These are phyloP conservation scores for Rhizopogon salebrosus DNA, from an alignment of 768 basidiomycete species.

Conservation along the genomic window DNA sequence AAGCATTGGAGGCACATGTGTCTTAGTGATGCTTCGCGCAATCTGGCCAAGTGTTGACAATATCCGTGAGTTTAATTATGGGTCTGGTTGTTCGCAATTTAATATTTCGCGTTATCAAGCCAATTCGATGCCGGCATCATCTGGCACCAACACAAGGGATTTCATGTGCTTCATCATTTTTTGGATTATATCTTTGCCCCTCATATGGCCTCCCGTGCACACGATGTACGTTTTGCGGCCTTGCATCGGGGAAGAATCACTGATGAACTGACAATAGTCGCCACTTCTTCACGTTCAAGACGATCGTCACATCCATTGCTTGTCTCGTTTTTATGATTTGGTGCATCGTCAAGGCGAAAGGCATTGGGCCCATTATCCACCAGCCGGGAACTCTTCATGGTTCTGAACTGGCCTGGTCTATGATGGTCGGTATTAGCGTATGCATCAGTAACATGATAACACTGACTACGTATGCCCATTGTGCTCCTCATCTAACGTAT, in stretches of 20 bases:
- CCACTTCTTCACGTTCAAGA: conserved; percentile 71
- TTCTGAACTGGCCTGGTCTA: conserved; percentile 60
- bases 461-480: conserved; percentile 45
- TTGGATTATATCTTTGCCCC: conserved; percentile 69
- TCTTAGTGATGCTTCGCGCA: conserved; percentile 60
- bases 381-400: conserved; percentile 56
- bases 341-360: conserved; percentile 69
- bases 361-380: conserved; percentile 65
- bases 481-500: not conserved
- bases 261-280: conserved; percentile 32
- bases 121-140: conserved; percentile 58
- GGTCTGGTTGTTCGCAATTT: not conserved
- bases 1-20: conserved; percentile 68
- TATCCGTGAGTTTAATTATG: conserved; percentile 39
- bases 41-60: conserved; percentile 66
- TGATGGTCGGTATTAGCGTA: conserved; percentile 60
- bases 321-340: conserved; percentile 66
- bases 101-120: conserved; percentile 25
- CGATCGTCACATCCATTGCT: conserved; percentile 57
- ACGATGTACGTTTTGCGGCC: conserved; percentile 44
- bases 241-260: not conserved
- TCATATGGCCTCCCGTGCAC: conserved; percentile 75
- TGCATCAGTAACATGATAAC: conserved; percentile 75
- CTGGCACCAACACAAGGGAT: conserved; percentile 63
- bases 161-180: conserved; percentile 79